phyloP scores from a whole-genome alignment of 2,329 filamentous ascomycete species.

The Sphaerulina musiva region DNA sequence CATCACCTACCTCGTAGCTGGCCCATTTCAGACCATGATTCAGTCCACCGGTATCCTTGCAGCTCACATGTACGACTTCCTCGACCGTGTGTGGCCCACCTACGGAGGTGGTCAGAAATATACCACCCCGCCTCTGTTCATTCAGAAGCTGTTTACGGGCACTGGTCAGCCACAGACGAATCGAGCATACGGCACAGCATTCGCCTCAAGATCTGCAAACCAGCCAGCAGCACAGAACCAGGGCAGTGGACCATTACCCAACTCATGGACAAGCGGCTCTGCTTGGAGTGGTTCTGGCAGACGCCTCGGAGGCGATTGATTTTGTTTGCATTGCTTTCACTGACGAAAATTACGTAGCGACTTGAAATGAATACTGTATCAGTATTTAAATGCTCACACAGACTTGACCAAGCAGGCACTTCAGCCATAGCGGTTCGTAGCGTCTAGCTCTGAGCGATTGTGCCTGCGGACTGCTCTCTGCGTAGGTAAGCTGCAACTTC shows the following conservation, averaged over 20 bases:
- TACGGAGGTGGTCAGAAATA: slow-evolving; percentile 78
- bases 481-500: not conserved
- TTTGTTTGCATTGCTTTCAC: slow-evolving; percentile 1
- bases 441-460: too few species aligned
- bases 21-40: slow-evolving; percentile 51
- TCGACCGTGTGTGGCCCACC: slow-evolving; percentile 79
- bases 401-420: not conserved
- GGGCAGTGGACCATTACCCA: slow-evolving; percentile 22
- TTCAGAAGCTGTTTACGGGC: slow-evolving; percentile 59
- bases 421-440: too few species aligned
- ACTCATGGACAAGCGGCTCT: slow-evolving; percentile 30
- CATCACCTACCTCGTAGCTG: slow-evolving; percentile 63
- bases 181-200: slow-evolving; percentile 58
- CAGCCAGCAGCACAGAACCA: slow-evolving; percentile 34
- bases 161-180: slow-evolving; percentile 39
- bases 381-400: not conserved
- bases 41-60: slow-evolving; percentile 75
- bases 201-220: slow-evolving; percentile 38
- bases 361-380: not conserved
- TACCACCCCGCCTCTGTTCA: slow-evolving; percentile 64
- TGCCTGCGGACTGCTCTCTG: not conserved
- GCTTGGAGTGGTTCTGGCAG: slow-evolving; percentile 44
- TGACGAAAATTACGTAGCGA: slow-evolving; percentile 6
- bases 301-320: slow-evolving; percentile 14
- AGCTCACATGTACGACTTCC: slow-evolving; percentile 84